These are phyloP conservation scores for Plasmodium vivax DNA, from an alignment of 169 alveolate species.

Conservation along the genomic window DNA sequence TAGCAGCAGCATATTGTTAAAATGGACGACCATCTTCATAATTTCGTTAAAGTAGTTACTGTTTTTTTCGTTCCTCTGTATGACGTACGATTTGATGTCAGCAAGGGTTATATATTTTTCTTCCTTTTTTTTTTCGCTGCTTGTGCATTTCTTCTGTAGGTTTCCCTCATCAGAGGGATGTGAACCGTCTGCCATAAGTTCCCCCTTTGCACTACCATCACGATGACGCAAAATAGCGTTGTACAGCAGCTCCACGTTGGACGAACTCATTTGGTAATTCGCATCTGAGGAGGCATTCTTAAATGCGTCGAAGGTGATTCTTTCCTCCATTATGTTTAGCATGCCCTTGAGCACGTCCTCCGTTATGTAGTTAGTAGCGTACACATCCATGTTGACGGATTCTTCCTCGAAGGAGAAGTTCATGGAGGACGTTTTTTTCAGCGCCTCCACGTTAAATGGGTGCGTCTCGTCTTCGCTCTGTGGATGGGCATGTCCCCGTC, in stretches of 20 bases:
- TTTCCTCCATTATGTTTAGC: conserved; percentile 38
- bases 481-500: background rate
- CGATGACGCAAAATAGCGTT: background rate
- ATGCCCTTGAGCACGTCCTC: conserved; percentile 38
- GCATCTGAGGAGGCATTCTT: conserved; percentile 10
- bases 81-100: conserved; percentile 33
- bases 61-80: conserved; percentile 49
- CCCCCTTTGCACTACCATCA: background rate
- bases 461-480: background rate
- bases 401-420: background rate
- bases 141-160: background rate
- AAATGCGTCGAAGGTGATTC: conserved; percentile 40
- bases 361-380: conserved; percentile 50
- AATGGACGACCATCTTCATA: conserved; percentile 59
- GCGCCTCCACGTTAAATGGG: background rate
- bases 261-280: conserved; percentile 26
- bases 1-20: conserved; percentile 56
- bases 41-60: conserved; percentile 60
- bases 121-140: background rate
- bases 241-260: conserved; percentile 12
- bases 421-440: background rate
- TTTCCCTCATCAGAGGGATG: background rate
- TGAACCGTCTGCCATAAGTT: background rate
- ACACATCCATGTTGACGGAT: conserved; percentile 17
- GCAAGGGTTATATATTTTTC: conserved; percentile 21